These are phyloP conservation scores for Kokia cookei DNA, from an alignment of 441 rosid species.

Conservation along the genomic window DNA sequence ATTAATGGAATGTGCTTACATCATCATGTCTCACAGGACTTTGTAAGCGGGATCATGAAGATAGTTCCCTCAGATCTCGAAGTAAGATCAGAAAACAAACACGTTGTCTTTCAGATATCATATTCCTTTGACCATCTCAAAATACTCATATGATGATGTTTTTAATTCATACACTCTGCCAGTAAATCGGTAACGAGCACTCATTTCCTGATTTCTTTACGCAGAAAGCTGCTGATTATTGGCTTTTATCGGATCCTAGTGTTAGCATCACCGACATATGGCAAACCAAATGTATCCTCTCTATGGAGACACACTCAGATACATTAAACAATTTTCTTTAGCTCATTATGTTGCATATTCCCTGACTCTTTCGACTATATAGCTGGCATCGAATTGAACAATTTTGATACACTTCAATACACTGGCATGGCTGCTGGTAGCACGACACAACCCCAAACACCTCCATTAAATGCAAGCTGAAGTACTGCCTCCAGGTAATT, in stretches of 20 bases:
- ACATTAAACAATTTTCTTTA: background rate
- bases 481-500: conserved; percentile 25
- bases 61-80: conserved; percentile 85
- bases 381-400: conserved; percentile 65
- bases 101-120: background rate
- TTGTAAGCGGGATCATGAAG: conserved; percentile 87
- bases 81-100: conserved; percentile 49
- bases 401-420: conserved; percentile 42
- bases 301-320: too few species aligned
- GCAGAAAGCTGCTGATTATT: conserved; percentile 90
- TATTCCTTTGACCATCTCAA: background rate
- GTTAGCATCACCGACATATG: conserved; percentile 92
- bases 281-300: conserved; percentile 80
- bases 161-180: background rate
- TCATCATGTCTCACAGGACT: conserved; percentile 56
- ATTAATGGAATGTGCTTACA: conserved; percentile 45
- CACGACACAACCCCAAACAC: conserved; percentile 58
- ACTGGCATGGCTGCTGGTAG: conserved; percentile 33
- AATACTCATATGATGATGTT: background rate
- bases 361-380: conserved; percentile 25
- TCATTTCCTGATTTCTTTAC: conserved; percentile 10
- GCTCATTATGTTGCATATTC: conserved; percentile 14
- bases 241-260: conserved; percentile 86
- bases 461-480: conserved; percentile 44
- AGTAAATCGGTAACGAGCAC: background rate